Evolutionary conservation across 2,329 filamentous ascomycete species (phyloP).

Genomic region (Knoxdaviesia proteae): DNA sequence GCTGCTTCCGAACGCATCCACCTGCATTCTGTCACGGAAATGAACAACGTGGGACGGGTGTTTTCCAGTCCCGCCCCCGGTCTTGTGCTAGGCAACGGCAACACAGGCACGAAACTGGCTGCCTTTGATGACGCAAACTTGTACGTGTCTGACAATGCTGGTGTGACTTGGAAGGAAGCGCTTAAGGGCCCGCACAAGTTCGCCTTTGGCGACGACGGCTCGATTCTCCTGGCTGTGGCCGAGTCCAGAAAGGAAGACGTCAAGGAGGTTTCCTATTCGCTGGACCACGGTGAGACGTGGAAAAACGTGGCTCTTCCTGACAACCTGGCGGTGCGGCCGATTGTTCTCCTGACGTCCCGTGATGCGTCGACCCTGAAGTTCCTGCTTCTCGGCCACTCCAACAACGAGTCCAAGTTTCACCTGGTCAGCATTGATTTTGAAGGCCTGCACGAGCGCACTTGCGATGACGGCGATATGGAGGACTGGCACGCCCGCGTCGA

Average conservation of each 20-base stretch:
- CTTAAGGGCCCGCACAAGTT: conserved; percentile 78
- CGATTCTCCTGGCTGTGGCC: conserved; percentile 63
- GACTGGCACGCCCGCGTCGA: conserved; percentile 73
- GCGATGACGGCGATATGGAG: conserved; percentile 60
- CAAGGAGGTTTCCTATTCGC: conserved; percentile 47
- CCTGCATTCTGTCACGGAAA: conserved; percentile 76
- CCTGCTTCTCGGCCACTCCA: conserved; percentile 45
- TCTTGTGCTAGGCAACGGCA: conserved; percentile 83
- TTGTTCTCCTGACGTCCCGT: conserved; percentile 65
- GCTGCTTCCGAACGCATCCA: conserved; percentile 51
- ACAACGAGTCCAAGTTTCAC: conserved; percentile 30
- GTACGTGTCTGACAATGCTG: conserved; percentile 80
- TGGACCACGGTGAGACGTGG: conserved; percentile 83
- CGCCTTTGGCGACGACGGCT: conserved; percentile 86
- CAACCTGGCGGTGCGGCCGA: conserved; percentile 45
- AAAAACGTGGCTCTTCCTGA: conserved; percentile 45
- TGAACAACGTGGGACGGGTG: conserved; percentile 63
- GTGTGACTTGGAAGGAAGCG: conserved; percentile 59
- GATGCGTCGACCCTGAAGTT: conserved; percentile 92
- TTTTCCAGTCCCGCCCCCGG: conserved; percentile 90
- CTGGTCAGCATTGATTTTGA: conserved; percentile 69
- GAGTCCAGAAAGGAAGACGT: conserved; percentile 46
- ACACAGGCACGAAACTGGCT: conserved; percentile 57
- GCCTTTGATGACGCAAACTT: conserved; percentile 55
- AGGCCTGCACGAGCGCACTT: conserved; percentile 60